phyloP scores from a whole-genome alignment of 352 stramenopile species.

The Salisapilia sapeloensis region DNA sequence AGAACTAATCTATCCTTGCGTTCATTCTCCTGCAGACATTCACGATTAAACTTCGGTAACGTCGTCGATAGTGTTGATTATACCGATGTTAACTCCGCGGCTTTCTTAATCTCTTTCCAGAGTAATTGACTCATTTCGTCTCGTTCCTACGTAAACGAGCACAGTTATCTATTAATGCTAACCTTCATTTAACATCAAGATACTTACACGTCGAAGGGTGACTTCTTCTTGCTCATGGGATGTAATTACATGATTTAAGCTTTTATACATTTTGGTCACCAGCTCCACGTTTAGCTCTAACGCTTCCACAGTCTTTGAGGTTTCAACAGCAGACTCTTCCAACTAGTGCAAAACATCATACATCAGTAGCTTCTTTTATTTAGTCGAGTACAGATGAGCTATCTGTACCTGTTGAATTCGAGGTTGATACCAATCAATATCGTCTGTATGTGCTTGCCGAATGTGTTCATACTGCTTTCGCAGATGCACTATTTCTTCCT shows the following conservation, averaged over 20 bases:
- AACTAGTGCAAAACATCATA: slow-evolving; percentile 10
- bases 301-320: slow-evolving; percentile 40
- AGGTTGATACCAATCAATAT: slow-evolving; percentile 43
- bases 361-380: neutral
- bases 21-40: slow-evolving; percentile 21
- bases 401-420: slow-evolving; percentile 41
- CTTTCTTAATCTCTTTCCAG: slow-evolving; percentile 57
- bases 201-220: too few species aligned
- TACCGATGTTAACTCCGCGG: slow-evolving; percentile 46
- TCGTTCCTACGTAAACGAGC: slow-evolving; percentile 20
- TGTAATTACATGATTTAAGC: slow-evolving; percentile 24
- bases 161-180: neutral
- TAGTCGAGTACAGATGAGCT: slow-evolving; percentile 1
- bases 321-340: slow-evolving; percentile 40
- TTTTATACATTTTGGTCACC: slow-evolving; percentile 81
- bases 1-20: slow-evolving; percentile 56
- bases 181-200: neutral
- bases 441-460: slow-evolving; percentile 38
- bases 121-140: slow-evolving; percentile 28
- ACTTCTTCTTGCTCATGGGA: slow-evolving; percentile 30
- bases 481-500: slow-evolving; percentile 50
- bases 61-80: too few species aligned
- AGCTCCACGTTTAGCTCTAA: slow-evolving; percentile 73
- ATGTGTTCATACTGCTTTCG: slow-evolving; percentile 53
- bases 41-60: neutral